Conservation (phyloP, 106 monocot species). For the Dactylorhiza incarnata region DNA sequence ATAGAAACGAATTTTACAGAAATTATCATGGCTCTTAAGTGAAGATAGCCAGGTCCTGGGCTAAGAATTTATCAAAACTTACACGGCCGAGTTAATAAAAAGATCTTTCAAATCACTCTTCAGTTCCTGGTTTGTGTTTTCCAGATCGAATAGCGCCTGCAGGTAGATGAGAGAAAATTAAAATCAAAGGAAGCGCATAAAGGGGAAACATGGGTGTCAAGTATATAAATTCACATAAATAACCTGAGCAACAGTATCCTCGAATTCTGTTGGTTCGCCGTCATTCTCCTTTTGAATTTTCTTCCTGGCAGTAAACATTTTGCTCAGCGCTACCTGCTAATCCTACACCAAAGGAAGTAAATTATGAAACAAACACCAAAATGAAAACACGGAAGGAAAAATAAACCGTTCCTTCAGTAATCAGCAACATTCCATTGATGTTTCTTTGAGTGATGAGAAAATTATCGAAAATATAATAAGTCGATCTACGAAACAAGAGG, state of each 20-base stretch:
- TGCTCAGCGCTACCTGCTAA: neutral
- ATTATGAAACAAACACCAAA: neutral
- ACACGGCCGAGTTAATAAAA: conserved; percentile 76
- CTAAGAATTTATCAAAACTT: conserved; percentile 1
- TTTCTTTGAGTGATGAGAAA: neutral
- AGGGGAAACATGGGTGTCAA: neutral
- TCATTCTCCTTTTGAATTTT: conserved; percentile 26
- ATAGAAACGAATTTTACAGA: neutral
- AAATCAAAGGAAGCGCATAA: neutral
- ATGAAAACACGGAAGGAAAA: neutral
- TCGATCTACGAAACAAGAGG: neutral
- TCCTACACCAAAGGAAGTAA: neutral
- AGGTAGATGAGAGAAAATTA: neutral
- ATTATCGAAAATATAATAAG: neutral
- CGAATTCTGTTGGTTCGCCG: conserved; percentile 17
- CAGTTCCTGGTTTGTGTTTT: conserved; percentile 76
- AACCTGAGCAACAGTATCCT: conserved; percentile 24
- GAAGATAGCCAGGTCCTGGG: neutral
- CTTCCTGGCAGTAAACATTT: conserved; percentile 20
- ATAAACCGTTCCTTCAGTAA: neutral
- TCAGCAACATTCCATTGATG: neutral
- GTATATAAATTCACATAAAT: neutral
- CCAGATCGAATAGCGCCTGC: conserved; percentile 80
- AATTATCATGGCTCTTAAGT: neutral
- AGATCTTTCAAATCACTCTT: conserved; percentile 95